Base-by-base conservation (phyloP, 2,329 filamentous ascomycete species). In the Westerdykella ornata region DNA sequence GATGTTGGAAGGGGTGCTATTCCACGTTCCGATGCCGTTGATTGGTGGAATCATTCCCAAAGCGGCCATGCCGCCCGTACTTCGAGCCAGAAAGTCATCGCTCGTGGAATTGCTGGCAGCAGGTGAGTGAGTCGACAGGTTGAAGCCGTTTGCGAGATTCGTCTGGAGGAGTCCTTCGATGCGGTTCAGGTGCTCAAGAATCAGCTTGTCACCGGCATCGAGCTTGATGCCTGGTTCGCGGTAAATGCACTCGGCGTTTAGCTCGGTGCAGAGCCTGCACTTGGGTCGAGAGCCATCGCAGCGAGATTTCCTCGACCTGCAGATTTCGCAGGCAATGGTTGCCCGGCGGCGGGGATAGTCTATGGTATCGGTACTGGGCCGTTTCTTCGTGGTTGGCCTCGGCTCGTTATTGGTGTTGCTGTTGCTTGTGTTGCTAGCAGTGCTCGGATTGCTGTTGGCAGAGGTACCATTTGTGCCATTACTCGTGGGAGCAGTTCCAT, bases 211-310 rank as follows among this genome's bases (percentile, higher is more conserved):
- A 50, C 86, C 86, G 28, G 85, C 85, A 62, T 92, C 86, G 8
- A 92, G 77, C 68, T 92, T 92, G 71, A 90, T 86, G 2, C 85
- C 85, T 5, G 86, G 86, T 62, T 92, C 86, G 48, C 86, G 78
- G 64, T 92, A 92, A 50, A 89, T 76, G 65, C 86, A 92, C 48
- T 90, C 84, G 34, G 85, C 86, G 41, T 85, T 84, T 31, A 90
- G 72, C 61, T 90, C 86, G 8, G 82, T 81, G 67, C 86, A 92
- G 28, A 92, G 79, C 64, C 87, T 84, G 69, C 86, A 92, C 65
- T 88, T 90, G 34, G 86, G 86, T 52, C 86, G 81, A 8, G 77
- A 83, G 40, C 85, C 85, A 62, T 88, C 84, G 63, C 85, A 88
- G 47, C 84, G 77, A 45, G 84, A 88, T 60, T 89, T 89, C 53